Conservation (phyloP, 371 early-diverging fungal species). For the Blastocladiella emersonii region DNA sequence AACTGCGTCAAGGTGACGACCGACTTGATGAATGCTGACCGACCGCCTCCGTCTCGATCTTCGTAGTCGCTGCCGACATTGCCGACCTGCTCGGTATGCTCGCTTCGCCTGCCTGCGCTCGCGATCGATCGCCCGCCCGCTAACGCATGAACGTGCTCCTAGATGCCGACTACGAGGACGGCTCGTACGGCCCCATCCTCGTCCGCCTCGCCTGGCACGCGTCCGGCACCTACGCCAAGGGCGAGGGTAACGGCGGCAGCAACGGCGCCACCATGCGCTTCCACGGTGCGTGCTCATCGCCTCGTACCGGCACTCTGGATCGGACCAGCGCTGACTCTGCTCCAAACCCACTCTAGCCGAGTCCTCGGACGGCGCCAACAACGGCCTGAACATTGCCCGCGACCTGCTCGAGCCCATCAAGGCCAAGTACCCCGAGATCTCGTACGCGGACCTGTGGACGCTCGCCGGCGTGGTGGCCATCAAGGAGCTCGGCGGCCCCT, state of each 20-base stretch:
- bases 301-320: too few species aligned
- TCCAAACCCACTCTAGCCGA: constrained; percentile 31
- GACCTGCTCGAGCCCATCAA: constrained; percentile 68
- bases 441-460: constrained; percentile 86
- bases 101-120: background rate
- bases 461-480: constrained; percentile 80
- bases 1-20: background rate
- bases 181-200: constrained; percentile 75
- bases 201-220: constrained; percentile 88
- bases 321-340: constrained; percentile 24
- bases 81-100: constrained; percentile 3
- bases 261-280: constrained; percentile 75
- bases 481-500: constrained; percentile 45
- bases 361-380: constrained; percentile 68
- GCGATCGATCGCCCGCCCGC: background rate
- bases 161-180: constrained; percentile 66
- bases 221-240: constrained; percentile 74
- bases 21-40: background rate
- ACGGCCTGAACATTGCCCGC: constrained; percentile 68
- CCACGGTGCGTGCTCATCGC: background rate
- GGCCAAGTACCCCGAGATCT: constrained; percentile 66
- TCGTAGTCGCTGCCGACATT: constrained; percentile 1
- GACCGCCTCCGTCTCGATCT: background rate
- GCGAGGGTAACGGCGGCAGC: constrained; percentile 70
- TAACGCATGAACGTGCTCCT: too few species aligned